phyloP scores from a whole-genome alignment of 116 monocot species.

The Thalassia testudinum region DNA sequence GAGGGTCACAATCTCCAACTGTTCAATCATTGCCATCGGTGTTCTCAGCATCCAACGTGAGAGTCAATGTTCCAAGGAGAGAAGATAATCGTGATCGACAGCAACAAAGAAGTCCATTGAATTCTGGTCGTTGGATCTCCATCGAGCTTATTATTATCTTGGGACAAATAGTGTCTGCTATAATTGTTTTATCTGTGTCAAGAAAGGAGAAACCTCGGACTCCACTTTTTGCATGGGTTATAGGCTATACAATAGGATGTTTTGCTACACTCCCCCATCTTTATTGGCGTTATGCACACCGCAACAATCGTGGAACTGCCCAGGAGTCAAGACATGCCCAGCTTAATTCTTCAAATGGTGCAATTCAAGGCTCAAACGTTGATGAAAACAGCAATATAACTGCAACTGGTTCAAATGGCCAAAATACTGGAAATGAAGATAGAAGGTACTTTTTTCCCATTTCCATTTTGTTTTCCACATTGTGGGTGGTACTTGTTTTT shows the following conservation, averaged over 20 bases:
- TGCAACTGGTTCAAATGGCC: too few species aligned
- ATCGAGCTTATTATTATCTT: slow-evolving; percentile 35
- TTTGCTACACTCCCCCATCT: slow-evolving; percentile 59
- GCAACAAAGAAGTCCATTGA: slow-evolving; percentile 42
- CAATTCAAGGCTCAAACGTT: too few species aligned
- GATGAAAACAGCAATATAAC: too few species aligned
- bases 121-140: slow-evolving; percentile 42
- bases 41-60: slow-evolving; percentile 10
- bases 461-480: too few species aligned
- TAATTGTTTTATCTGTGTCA: slow-evolving; percentile 39
- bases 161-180: slow-evolving; percentile 52
- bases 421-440: too few species aligned
- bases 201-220: slow-evolving; percentile 45
- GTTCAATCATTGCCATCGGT: slow-evolving; percentile 8
- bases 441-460: too few species aligned
- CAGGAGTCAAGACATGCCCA: slow-evolving; percentile 14
- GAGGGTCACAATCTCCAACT: slow-evolving; percentile 12
- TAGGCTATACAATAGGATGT: slow-evolving; percentile 50
- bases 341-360: slow-evolving; percentile 9
- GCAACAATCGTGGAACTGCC: slow-evolving; percentile 18
- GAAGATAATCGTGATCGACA: slow-evolving; percentile 27
- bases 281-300: slow-evolving; percentile 49
- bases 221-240: slow-evolving; percentile 51
- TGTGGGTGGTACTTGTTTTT: too few species aligned
- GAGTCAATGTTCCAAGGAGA: slow-evolving; percentile 14